Conservation (phyloP, 75 land plant genomes). For the Chamaecyparis obtusa region DNA sequence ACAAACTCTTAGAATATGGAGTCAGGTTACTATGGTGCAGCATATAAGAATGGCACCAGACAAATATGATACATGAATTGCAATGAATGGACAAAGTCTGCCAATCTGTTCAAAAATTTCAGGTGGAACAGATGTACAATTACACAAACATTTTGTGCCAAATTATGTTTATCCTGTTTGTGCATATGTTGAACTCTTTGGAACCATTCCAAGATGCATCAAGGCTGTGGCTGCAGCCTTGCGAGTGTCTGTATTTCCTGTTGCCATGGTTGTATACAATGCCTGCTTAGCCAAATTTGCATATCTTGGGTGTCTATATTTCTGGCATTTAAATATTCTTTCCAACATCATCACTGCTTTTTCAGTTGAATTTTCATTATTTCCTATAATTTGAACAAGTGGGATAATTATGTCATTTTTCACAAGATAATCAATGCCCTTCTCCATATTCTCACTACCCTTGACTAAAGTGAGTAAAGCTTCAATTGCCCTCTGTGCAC, state of each 20-base stretch:
- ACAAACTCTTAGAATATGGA: conserved; percentile 1
- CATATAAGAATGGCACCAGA: not conserved
- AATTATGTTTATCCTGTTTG: not conserved
- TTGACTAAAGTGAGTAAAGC: conserved; percentile 19
- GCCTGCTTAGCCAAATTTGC: conserved; percentile 16
- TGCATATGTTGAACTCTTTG: conserved; percentile 18
- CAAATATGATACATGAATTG: not conserved
- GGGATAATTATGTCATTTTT: conserved; percentile 10
- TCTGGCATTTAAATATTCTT: conserved; percentile 20
- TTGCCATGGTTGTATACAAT: conserved; percentile 24
- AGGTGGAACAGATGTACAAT: not conserved
- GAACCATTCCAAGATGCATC: conserved; percentile 30
- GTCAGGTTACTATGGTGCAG: not conserved
- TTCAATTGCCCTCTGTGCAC: conserved; percentile 18
- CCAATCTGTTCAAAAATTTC: not conserved
- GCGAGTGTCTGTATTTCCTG: conserved; percentile 18
- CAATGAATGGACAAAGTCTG: not conserved
- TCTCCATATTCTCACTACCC: conserved; percentile 1
- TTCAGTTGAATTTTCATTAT: conserved; percentile 16
- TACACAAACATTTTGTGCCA: not conserved
- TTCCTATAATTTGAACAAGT: conserved; percentile 18
- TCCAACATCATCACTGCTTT: conserved; percentile 28
- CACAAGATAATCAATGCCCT: conserved; percentile 28
- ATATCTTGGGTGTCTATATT: conserved; percentile 19
- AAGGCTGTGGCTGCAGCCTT: conserved; percentile 23